Percentiles rank a stretch among this genome's conserved stretches.
Evolutionary conservation across 306 rosid species (phyloP).

Genomic region (Gastrolobium villosum): DNA sequence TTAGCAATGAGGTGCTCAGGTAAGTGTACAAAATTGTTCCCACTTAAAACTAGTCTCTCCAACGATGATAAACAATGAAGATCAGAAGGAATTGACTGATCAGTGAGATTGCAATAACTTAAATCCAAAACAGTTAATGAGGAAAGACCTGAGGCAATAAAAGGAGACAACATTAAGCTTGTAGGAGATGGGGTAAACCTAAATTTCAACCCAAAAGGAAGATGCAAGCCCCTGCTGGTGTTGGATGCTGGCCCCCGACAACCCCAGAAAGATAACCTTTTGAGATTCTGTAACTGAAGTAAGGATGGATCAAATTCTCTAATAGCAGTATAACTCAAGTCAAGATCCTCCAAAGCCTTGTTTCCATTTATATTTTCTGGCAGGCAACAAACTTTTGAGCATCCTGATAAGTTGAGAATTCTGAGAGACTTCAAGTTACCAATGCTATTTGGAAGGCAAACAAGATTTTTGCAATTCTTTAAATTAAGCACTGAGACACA

Average conservation of each 20-base stretch:
- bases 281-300: slow-evolving; percentile 13
- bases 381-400: slow-evolving; percentile 42
- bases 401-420: slow-evolving; percentile 35
- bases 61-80: slow-evolving; percentile 43
- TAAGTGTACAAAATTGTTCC: slow-evolving; percentile 40
- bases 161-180: slow-evolving; percentile 32
- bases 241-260: slow-evolving; percentile 1
- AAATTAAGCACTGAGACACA: slow-evolving; percentile 32
- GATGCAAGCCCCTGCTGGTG: background rate
- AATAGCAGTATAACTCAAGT: slow-evolving; percentile 28
- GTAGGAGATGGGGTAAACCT: background rate
- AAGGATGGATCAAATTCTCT: slow-evolving; percentile 41
- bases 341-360: slow-evolving; percentile 38
- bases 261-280: slow-evolving; percentile 6
- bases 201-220: no score
- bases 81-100: slow-evolving; percentile 45
- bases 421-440: slow-evolving; percentile 43
- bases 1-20: slow-evolving; percentile 8
- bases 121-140: slow-evolving; percentile 25
- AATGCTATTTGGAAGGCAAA: slow-evolving; percentile 38
- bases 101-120: slow-evolving; percentile 40
- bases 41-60: slow-evolving; percentile 25
- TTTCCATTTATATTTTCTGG: slow-evolving; percentile 40
- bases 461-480: slow-evolving; percentile 23
- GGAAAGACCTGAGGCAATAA: slow-evolving; percentile 18